Conservation (phyloP, 208 protist species). For the Crithidia bombi region DNA sequence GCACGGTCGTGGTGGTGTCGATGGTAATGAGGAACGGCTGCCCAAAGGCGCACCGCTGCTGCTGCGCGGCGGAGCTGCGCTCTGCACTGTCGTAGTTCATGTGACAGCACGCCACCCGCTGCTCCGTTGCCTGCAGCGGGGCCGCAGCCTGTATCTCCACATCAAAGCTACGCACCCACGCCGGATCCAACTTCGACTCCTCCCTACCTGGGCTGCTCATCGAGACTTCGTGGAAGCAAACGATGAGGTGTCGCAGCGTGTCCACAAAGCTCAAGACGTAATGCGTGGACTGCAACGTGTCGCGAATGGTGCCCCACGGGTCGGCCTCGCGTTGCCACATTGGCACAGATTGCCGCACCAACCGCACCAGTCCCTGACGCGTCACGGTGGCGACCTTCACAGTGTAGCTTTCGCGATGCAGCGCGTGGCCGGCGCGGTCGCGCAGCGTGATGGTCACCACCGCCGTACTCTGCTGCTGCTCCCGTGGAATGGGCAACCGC, state of each 20-base stretch:
- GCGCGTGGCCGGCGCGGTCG: conserved; percentile 50
- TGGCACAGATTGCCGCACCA: conserved; percentile 36
- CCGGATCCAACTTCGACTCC: conserved; percentile 25
- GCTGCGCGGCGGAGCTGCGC: conserved; percentile 9
- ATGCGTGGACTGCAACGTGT: conserved; percentile 35
- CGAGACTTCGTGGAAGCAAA: conserved; percentile 51
- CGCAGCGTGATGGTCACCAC: conserved; percentile 46
- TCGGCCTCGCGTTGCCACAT: conserved; percentile 43
- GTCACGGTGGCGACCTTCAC: conserved; percentile 25
- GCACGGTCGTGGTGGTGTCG: conserved; percentile 45
- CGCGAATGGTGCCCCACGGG: conserved; percentile 41
- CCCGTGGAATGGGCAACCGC: conserved; percentile 37
- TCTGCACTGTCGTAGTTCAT: conserved; percentile 38
- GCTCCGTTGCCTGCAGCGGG: conserved; percentile 46
- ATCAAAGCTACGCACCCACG: conserved; percentile 35
- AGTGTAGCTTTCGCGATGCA: conserved; percentile 51
- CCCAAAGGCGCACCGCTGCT: conserved; percentile 42
- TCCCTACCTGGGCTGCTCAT: conserved; percentile 17
- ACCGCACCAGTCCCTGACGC: conserved; percentile 33
- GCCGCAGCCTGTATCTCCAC: conserved; percentile 51
- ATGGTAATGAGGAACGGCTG: conserved; percentile 77
- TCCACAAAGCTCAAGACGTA: conserved; percentile 53
- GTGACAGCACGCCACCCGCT: conserved; percentile 73
- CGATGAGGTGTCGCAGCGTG: conserved; percentile 34
- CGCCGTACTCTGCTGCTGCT: conserved; percentile 21